Evolutionary conservation across 805 yeast species (phyloP).

Genomic region (Pichia ethanolica): DNA sequence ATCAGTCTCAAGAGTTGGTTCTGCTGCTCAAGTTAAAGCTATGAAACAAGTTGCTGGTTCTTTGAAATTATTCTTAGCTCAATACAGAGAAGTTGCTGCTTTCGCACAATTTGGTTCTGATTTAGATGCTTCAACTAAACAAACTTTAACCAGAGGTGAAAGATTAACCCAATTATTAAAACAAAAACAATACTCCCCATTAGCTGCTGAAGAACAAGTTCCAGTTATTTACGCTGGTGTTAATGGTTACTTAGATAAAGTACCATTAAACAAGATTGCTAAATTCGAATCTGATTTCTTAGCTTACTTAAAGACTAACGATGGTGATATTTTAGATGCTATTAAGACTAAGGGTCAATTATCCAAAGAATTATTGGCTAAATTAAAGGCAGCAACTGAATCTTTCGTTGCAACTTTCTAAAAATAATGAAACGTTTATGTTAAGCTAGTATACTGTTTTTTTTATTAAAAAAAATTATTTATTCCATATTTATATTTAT

Average conservation of each 20-base stretch:
- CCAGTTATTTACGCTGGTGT: conserved; percentile 99
- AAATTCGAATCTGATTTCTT: conserved; percentile 91
- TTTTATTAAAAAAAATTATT: conserved; percentile 9
- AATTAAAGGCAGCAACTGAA: conserved; percentile 88
- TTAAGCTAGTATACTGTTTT: conserved; percentile 8
- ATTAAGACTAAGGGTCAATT: conserved; percentile 87
- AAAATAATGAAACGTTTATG: conserved; percentile 17
- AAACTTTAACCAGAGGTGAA: conserved; percentile 99
- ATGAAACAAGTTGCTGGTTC: conserved; percentile 99
- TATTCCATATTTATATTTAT: conserved; percentile 17
- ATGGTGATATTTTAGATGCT: conserved; percentile 72
- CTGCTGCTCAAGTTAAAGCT: conserved; percentile 99
- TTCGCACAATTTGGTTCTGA: conserved; percentile 99
- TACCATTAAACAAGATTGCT: conserved; percentile 79
- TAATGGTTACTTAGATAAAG: conserved; percentile 91
- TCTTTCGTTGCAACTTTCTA: conserved; percentile 87
- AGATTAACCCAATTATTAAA: conserved; percentile 97
- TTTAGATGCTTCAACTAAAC: conserved; percentile 99
- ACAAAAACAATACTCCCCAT: conserved; percentile 95
- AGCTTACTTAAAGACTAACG: conserved; percentile 86
- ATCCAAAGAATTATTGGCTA: conserved; percentile 75
- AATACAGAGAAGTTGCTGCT: conserved; percentile 99
- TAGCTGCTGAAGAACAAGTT: conserved; percentile 98
- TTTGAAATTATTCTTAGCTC: conserved; percentile 99
- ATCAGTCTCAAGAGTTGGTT: conserved; percentile 99